A percentile compares a stretch with the other conserved stretches of the same genome.
Conservation (phyloP, 1,284 basidiomycete species). For the Sporisorium scitamineum region DNA sequence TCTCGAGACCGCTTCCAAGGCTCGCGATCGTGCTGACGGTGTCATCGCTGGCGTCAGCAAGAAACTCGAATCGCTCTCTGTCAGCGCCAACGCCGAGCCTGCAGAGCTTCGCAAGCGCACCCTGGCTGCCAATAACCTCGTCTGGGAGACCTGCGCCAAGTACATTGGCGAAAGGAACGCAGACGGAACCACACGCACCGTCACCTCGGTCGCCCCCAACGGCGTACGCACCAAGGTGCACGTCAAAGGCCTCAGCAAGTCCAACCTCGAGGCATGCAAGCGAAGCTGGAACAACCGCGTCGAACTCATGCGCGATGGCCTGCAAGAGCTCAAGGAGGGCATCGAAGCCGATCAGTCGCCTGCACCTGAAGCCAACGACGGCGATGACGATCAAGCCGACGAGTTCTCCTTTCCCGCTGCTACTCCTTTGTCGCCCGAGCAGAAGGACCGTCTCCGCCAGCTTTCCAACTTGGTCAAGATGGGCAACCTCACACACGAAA, state of each 20-base stretch:
- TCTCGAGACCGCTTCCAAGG: slow-evolving; percentile 43
- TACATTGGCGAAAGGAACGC: slow-evolving; percentile 40
- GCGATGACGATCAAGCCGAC: slow-evolving; percentile 30
- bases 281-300: slow-evolving; percentile 50
- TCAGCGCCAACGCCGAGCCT: slow-evolving; percentile 11
- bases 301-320: slow-evolving; percentile 53
- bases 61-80: slow-evolving; percentile 32
- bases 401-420: slow-evolving; percentile 45
- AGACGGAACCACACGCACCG: slow-evolving; percentile 35
- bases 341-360: slow-evolving; percentile 29
- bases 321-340: slow-evolving; percentile 51
- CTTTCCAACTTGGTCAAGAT: slow-evolving; percentile 52
- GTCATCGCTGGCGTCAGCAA: slow-evolving; percentile 20
- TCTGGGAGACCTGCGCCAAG: slow-evolving; percentile 53
- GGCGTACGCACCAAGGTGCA: slow-evolving; percentile 45
- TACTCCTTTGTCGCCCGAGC: slow-evolving; percentile 31
- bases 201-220: slow-evolving; percentile 42
- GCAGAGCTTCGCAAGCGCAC: slow-evolving; percentile 40
- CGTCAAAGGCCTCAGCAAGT: slow-evolving; percentile 50
- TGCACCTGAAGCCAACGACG: slow-evolving; percentile 13
- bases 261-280: slow-evolving; percentile 54
- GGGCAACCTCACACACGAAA: slow-evolving; percentile 49
- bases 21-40: slow-evolving; percentile 45
- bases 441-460: slow-evolving; percentile 44
- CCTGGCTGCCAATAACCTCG: slow-evolving; percentile 46